These are phyloP conservation scores for Leishmania amazonensis DNA, from an alignment of 208 protist genomes.

Conservation along the genomic window DNA sequence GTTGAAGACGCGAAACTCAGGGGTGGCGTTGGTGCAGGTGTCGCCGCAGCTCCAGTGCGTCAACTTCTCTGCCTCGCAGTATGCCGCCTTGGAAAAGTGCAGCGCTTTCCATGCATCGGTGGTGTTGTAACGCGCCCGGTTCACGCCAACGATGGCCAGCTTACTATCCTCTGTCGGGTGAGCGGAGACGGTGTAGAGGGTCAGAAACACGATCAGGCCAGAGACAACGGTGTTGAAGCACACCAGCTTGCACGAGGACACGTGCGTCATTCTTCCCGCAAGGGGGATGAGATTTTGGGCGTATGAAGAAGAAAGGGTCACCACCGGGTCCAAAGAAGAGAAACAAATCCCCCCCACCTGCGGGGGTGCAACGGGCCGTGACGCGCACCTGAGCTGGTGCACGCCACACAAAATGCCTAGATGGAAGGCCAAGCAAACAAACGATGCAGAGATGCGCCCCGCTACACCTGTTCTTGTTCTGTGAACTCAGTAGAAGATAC, in stretches of 20 bases:
- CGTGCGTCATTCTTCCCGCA: background rate
- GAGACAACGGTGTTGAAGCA: conserved; percentile 83
- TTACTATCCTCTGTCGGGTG: too few relatives aligned
- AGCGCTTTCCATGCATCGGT: conserved; percentile 35
- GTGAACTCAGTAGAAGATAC: background rate
- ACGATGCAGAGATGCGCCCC: too few relatives aligned
- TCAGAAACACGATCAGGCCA: conserved; percentile 71
- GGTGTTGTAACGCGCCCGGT: conserved; percentile 8
- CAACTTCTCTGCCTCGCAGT: conserved; percentile 39
- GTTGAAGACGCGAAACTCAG: conserved; percentile 33
- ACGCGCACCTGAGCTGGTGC: background rate
- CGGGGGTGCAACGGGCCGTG: background rate
- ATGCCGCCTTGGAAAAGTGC: conserved; percentile 51
- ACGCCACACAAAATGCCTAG: background rate
- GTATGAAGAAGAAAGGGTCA: background rate
- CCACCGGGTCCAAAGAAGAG: background rate
- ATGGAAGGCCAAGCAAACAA: background rate
- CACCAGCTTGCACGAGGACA: conserved; percentile 45
- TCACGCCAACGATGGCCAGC: too few relatives aligned
- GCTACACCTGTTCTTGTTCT: background rate
- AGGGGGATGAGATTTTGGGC: background rate
- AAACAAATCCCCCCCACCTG: background rate
- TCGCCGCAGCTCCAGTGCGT: conserved; percentile 41
- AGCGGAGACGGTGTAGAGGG: conserved; percentile 19
- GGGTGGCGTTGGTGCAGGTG: conserved; percentile 16